Evolutionary conservation across 2,329 filamentous ascomycete genomes (phyloP).

Genomic region (Arthrinium phaeospermum): DNA sequence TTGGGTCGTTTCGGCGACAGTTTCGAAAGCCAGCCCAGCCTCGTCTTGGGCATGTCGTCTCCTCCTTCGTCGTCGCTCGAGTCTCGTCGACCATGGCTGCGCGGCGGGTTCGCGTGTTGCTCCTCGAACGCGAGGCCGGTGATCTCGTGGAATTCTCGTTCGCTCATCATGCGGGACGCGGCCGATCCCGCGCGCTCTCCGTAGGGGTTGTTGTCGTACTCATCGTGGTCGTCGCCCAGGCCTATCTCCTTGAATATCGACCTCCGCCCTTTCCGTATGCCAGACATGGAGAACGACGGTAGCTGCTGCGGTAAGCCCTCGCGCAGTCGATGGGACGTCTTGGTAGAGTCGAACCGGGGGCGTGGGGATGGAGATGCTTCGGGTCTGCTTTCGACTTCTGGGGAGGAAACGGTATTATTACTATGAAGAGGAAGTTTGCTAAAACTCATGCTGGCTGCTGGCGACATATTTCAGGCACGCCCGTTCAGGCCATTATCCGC

Average conservation of each 20-base stretch:
- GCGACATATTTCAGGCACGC: not conserved
- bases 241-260: constrained; percentile 61
- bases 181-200: constrained; percentile 22
- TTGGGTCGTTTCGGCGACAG: constrained; percentile 47
- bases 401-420: constrained; percentile 27
- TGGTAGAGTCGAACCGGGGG: constrained; percentile 56
- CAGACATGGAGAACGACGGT: constrained; percentile 47
- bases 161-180: constrained; percentile 31
- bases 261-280: constrained; percentile 54
- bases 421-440: constrained; percentile 28
- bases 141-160: constrained; percentile 40
- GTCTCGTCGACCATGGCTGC: constrained; percentile 30
- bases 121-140: constrained; percentile 33
- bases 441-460: constrained; percentile 29
- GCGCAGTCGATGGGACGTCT: constrained; percentile 57
- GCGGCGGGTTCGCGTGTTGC: constrained; percentile 32
- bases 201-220: constrained; percentile 31
- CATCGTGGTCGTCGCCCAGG: constrained; percentile 43
- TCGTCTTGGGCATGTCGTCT: constrained; percentile 25
- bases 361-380: constrained; percentile 33
- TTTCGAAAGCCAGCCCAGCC: constrained; percentile 49
- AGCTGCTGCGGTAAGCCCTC: constrained; percentile 47
- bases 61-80: constrained; percentile 25
- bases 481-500: not conserved
- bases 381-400: constrained; percentile 17